Conservation (phyloP, 306 rosid genomes). For the Trifolium fragiferum region DNA sequence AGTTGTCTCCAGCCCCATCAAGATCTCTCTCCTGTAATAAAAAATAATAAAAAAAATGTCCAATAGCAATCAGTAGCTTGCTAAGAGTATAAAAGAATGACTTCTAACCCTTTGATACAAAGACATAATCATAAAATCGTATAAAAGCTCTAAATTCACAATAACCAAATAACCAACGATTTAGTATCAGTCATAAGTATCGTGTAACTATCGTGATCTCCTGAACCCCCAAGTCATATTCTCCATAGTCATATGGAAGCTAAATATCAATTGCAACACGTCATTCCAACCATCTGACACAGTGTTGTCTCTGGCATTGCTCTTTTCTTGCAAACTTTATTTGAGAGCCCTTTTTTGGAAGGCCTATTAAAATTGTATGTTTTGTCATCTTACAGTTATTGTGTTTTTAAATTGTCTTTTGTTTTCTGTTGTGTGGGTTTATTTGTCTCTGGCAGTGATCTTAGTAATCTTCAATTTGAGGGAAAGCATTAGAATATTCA, state of each 20-base stretch:
- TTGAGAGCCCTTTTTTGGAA: conserved; percentile 1
- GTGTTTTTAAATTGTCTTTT: conserved; percentile 7
- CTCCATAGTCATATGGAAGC: not conserved
- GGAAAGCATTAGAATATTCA: not conserved
- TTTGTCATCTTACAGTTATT: not conserved
- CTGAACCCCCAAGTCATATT: conserved; percentile 21
- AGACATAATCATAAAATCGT: conserved; percentile 31
- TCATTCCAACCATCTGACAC: conserved; percentile 13
- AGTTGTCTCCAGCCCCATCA: conserved; percentile 63
- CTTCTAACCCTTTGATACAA: conserved; percentile 27
- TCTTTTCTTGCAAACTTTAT: conserved; percentile 16
- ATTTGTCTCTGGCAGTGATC: not conserved
- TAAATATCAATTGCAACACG: not conserved
- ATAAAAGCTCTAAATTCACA: conserved; percentile 22
- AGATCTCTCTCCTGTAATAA: conserved; percentile 60
- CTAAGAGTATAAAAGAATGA: not conserved
- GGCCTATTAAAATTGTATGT: conserved; percentile 10
- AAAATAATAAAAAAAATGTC: conserved; percentile 12
- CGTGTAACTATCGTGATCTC: not conserved
- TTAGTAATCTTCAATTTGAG: conserved; percentile 18
- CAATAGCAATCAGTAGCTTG: conserved; percentile 37
- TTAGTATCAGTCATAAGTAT: conserved; percentile 31
- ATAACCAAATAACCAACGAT: conserved; percentile 35
- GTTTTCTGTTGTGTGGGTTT: not conserved
- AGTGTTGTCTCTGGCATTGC: not conserved